These are phyloP conservation scores for Bipolaris gigantea DNA, from an alignment of 2,329 filamentous ascomycete species.

Conservation along the genomic window DNA sequence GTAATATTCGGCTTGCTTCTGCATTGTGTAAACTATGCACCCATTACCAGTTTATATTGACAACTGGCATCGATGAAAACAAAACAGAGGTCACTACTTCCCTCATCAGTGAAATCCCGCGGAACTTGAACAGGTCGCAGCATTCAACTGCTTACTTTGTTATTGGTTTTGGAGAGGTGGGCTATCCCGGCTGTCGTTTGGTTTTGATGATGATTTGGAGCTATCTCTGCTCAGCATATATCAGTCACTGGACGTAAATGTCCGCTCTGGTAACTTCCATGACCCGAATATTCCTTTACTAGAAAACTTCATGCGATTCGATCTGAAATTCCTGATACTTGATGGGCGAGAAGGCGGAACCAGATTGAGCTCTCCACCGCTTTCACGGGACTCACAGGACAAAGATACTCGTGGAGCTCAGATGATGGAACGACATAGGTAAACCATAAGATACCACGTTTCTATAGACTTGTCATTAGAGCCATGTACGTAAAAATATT, in stretches of 20 bases:
- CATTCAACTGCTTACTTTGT: not conserved
- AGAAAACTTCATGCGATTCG: not conserved
- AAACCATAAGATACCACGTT: not conserved
- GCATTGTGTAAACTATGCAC: not conserved
- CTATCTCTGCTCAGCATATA: too few relatives aligned
- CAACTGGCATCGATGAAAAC: not conserved
- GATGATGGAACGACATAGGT: not conserved
- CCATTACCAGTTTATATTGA: not conserved
- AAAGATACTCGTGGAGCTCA: too few relatives aligned
- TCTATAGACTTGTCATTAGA: not conserved
- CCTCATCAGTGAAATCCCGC: not conserved
- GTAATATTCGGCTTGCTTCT: not conserved
- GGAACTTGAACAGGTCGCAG: not conserved
- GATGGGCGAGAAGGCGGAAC: not conserved
- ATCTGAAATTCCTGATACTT: not conserved
- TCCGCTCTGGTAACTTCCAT: too few relatives aligned
- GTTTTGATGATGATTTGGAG: too few relatives aligned
- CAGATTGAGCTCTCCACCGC: not conserved
- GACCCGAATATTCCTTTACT: too few relatives aligned
- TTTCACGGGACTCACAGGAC: not conserved
- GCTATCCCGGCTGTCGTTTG: too few relatives aligned
- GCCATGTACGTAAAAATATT: not conserved
- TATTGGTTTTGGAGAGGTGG: not conserved
- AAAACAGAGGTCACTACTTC: not conserved
- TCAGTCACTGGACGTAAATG: too few relatives aligned